A percentile compares a stretch with the other conserved stretches of the same genome.
These are phyloP conservation scores for Podaxis sp. DNA, from an alignment of 768 basidiomycete species.

Conservation along the genomic window DNA sequence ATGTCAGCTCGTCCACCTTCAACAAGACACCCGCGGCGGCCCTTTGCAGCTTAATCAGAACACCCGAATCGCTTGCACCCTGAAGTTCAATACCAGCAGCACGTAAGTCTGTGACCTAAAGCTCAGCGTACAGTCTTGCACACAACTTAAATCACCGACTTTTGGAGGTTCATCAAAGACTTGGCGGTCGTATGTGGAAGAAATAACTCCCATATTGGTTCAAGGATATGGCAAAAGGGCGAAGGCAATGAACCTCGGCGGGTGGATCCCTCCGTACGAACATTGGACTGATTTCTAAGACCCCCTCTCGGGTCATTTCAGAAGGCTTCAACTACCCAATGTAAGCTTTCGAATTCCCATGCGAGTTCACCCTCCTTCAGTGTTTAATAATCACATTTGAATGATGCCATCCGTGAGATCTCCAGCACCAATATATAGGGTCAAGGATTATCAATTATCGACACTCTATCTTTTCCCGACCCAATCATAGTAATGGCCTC, in stretches of 20 bases:
- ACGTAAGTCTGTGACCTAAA: background rate
- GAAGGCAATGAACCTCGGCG: too few species aligned
- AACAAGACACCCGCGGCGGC: conserved; percentile 80
- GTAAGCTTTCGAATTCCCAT: too few species aligned
- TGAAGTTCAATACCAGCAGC: background rate
- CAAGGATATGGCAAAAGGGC: too few species aligned
- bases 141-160: background rate
- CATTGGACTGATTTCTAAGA: too few species aligned
- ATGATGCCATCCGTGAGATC: background rate
- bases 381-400: too few species aligned
- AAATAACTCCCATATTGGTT: too few species aligned
- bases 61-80: background rate
- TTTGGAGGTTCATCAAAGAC: too few species aligned
- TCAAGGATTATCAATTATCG: background rate
- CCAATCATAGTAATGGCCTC: conserved; percentile 23
- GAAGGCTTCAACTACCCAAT: too few species aligned
- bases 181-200: too few species aligned
- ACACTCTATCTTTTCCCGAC: background rate
- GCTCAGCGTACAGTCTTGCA: background rate
- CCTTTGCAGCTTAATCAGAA: conserved; percentile 47
- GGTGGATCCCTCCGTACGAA: too few species aligned
- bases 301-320: too few species aligned
- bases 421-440: background rate
- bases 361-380: too few species aligned
- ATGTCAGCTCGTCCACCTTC: conserved; percentile 57